Conservation (phyloP, 495 filamentous ascomycete species). For the Wilcoxina mikolae region DNA sequence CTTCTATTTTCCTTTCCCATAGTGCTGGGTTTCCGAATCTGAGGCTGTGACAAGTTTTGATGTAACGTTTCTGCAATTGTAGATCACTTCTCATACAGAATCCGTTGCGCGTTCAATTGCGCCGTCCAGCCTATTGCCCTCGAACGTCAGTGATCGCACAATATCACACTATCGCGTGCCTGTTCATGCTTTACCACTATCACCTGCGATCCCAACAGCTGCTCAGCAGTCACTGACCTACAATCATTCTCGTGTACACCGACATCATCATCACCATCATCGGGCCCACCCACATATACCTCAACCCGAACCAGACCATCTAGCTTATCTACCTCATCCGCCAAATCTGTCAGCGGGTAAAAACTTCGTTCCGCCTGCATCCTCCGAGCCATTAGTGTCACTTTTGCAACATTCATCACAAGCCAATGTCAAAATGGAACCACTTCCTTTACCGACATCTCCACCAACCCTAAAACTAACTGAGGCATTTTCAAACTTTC, state of each 20-base stretch:
- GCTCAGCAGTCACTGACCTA: conserved; percentile 3
- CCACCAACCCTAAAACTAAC: background rate
- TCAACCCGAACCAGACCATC: conserved; percentile 3
- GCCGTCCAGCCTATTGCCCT: conserved; percentile 19
- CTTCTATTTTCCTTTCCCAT: conserved; percentile 13
- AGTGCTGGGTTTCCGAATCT: too few relatives aligned
- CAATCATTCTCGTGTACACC: conserved; percentile 26
- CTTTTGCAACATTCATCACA: background rate
- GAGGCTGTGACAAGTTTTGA: conserved; percentile 15
- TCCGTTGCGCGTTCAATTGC: conserved; percentile 23
- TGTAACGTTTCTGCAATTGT: conserved; percentile 13
- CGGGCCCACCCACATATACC: background rate
- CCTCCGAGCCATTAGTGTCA: too few relatives aligned
- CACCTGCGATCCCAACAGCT: conserved; percentile 20
- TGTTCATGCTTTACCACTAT: conserved; percentile 19
- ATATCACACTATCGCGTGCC: conserved; percentile 17
- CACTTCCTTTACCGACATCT: background rate
- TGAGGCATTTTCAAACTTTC: background rate
- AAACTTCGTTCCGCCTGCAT: too few relatives aligned
- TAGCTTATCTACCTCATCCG: background rate
- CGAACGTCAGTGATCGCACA: conserved; percentile 24
- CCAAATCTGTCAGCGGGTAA: background rate
- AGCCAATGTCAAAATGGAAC: background rate
- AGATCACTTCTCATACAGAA: conserved; percentile 28
- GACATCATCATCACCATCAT: conserved; percentile 24